These are phyloP conservation scores for Saccharomyces hybrid DNA, from an alignment of 1,139 yeast species.

Conservation along the genomic window DNA sequence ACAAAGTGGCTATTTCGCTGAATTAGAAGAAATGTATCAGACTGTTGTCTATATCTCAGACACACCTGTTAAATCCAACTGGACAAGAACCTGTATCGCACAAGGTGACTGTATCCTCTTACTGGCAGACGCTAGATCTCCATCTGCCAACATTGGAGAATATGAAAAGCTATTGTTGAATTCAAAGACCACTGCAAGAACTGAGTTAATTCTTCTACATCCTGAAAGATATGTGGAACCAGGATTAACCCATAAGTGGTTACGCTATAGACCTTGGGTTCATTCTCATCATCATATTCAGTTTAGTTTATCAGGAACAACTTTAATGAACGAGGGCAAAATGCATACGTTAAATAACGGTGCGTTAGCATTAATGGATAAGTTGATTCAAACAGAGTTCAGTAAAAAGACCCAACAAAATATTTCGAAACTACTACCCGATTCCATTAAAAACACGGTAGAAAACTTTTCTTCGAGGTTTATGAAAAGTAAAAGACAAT, in stretches of 20 bases:
- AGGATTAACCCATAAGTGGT: constrained; percentile 80
- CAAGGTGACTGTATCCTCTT: constrained; percentile 87
- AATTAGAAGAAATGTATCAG: constrained; percentile 81
- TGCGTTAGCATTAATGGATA: constrained; percentile 23
- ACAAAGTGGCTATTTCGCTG: constrained; percentile 82
- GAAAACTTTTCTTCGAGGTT: constrained; percentile 31
- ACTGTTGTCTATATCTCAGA: constrained; percentile 86
- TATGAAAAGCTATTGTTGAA: constrained; percentile 71
- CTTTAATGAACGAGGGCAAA: neutral
- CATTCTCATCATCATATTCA: constrained; percentile 90
- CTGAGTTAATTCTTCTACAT: constrained; percentile 79
- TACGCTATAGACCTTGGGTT: constrained; percentile 80
- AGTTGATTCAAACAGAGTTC: constrained; percentile 26
- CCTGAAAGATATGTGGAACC: constrained; percentile 76
- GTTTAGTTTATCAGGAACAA: constrained; percentile 14
- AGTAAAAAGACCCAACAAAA: constrained; percentile 29
- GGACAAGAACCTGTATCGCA: constrained; percentile 89
- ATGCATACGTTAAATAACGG: constrained; percentile 11
- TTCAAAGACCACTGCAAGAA: constrained; percentile 76
- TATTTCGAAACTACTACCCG: constrained; percentile 28
- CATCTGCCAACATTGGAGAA: constrained; percentile 68
- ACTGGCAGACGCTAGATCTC: constrained; percentile 60
- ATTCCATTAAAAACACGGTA: constrained; percentile 30
- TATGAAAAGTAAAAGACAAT: constrained; percentile 20
- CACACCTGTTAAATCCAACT: constrained; percentile 69